Evolutionary conservation across 1,284 basidiomycete genomes (phyloP).

Genomic region (Flammula alnicola): DNA sequence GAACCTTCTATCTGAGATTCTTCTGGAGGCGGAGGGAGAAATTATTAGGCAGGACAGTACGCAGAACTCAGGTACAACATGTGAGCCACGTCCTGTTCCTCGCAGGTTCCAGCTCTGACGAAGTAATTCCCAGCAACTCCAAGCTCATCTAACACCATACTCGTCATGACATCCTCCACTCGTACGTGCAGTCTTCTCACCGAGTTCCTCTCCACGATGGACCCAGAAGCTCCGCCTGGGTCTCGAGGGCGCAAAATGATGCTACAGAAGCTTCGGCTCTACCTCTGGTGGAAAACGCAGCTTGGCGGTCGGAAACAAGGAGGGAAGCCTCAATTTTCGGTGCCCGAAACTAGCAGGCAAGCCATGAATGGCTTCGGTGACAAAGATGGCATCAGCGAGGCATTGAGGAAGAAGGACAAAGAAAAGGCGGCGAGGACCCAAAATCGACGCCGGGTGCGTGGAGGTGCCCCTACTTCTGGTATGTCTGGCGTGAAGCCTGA

Average conservation of each 20-base stretch:
- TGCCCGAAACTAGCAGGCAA: conserved; percentile 5
- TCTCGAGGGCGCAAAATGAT: conserved; percentile 78
- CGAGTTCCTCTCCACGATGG: conserved; percentile 77
- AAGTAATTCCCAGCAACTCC: conserved; percentile 45
- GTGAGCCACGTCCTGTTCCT: conserved; percentile 29
- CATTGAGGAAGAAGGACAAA: conserved; percentile 75
- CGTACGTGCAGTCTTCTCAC: conserved; percentile 76
- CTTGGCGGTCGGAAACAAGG: conserved; percentile 42
- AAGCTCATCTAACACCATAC: conserved; percentile 73
- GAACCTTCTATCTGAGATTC: conserved; percentile 81
- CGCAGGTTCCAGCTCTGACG: not conserved
- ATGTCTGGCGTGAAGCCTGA: conserved; percentile 24
- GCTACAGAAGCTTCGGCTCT: conserved; percentile 70
- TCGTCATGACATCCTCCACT: conserved; percentile 89
- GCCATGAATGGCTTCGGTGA: conserved; percentile 14
- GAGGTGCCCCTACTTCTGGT: conserved; percentile 55
- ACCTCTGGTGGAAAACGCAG: conserved; percentile 84
- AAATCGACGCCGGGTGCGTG: conserved; percentile 65
- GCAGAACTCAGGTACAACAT: conserved; percentile 34
- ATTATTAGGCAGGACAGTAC: conserved; percentile 65
- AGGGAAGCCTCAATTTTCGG: conserved; percentile 5
- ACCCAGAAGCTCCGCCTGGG: conserved; percentile 60
- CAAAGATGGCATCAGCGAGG: conserved; percentile 57
- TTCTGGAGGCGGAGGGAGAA: conserved; percentile 93
- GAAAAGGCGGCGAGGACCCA: conserved; percentile 57